phyloP scores from a whole-genome alignment of 352 stramenopile species.

The Globisporangium parvum region DNA sequence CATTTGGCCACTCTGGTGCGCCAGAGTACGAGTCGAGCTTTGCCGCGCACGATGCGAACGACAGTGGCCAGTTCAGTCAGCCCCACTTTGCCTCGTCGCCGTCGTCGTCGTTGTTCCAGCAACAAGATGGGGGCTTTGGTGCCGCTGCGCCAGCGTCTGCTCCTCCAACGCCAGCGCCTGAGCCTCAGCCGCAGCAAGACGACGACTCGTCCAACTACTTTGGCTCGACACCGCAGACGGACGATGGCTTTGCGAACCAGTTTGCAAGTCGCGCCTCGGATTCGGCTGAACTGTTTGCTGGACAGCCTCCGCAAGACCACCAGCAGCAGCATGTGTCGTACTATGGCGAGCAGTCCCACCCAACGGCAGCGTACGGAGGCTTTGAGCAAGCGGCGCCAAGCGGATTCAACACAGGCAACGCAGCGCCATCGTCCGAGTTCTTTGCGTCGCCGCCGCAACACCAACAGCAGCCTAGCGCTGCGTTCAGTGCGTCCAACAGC shows the following conservation, averaged over 20 bases:
- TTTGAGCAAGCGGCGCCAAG: conserved; percentile 16
- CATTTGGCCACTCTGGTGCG: conserved; percentile 3
- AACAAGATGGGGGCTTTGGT: neutral
- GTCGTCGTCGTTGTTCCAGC: neutral
- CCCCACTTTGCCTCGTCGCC: neutral
- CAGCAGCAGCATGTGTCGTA: conserved; percentile 7
- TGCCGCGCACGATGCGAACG: neutral
- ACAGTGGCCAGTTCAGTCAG: neutral
- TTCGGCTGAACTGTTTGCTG: conserved; percentile 6
- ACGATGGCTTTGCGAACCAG: conserved; percentile 7
- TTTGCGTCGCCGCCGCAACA: conserved; percentile 27
- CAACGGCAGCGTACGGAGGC: conserved; percentile 15
- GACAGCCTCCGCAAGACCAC: conserved; percentile 6
- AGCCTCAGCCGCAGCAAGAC: conserved; percentile 2
- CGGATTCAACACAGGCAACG: conserved; percentile 7
- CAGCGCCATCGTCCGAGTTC: conserved; percentile 22
- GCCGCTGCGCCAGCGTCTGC: neutral
- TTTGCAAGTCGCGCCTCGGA: conserved; percentile 2
- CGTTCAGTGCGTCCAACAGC: neutral
- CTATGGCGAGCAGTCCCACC: conserved; percentile 8
- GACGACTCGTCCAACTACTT: conserved; percentile 10
- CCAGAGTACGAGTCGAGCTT: conserved; percentile 1
- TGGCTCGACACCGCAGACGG: conserved; percentile 1
- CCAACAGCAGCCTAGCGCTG: neutral
- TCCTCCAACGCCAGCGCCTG: neutral